Evolutionary conservation across 768 basidiomycete genomes (phyloP).

Genomic region (Cantharellus cinnabarinus): DNA sequence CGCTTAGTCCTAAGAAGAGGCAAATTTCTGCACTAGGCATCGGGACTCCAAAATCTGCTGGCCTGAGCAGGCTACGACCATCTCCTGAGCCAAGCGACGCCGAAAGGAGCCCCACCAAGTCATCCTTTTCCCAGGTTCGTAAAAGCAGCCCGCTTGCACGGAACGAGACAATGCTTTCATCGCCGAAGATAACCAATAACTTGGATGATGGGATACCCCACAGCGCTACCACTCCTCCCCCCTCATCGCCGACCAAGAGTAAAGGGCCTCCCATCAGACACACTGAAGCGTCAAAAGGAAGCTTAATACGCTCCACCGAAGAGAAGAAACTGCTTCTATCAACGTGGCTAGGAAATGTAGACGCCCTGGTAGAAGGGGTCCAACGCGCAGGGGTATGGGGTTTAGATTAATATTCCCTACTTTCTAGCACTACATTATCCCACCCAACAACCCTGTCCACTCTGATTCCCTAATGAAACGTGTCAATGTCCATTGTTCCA

Average conservation of each 20-base stretch:
- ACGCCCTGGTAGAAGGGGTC: constrained; percentile 74
- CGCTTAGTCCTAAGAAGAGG: constrained; percentile 45
- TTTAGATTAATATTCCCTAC: constrained; percentile 13
- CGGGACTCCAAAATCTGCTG: neutral
- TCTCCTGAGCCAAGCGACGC: too few relatives aligned
- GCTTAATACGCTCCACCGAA: constrained; percentile 27
- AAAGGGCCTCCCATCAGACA: neutral
- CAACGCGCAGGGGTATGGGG: constrained; percentile 80
- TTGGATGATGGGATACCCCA: too few relatives aligned
- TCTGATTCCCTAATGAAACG: too few relatives aligned
- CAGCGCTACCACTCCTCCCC: neutral
- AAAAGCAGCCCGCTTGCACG: too few relatives aligned
- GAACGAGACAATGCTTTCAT: too few relatives aligned
- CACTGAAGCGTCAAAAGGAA: neutral
- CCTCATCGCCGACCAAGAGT: constrained; percentile 2
- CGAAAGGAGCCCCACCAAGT: too few relatives aligned
- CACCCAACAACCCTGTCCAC: neutral
- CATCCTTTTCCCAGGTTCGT: too few relatives aligned
- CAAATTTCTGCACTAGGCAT: neutral
- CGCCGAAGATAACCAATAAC: too few relatives aligned
- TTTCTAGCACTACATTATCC: neutral
- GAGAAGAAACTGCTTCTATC: constrained; percentile 70
- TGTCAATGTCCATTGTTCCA: too few relatives aligned
- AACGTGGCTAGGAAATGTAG: constrained; percentile 76
- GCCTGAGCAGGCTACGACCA: too few relatives aligned